Base-by-base conservation (phyloP, 129 eudicot genomes). In the Chrysanthemum lavandulifolium region DNA sequence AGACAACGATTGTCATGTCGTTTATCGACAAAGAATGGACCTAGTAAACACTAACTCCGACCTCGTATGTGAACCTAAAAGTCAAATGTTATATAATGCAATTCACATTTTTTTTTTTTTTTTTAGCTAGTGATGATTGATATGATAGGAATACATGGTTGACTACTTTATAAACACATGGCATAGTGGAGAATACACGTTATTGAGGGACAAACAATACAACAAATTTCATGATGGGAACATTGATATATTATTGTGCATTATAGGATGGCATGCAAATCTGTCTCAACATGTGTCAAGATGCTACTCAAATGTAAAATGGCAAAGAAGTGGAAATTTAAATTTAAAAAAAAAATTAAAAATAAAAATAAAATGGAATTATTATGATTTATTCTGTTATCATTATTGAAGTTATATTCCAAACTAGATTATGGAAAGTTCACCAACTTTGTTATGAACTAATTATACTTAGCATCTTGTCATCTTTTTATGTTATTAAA, bases 111-210 rank as follows among this genome's bases (percentile, higher is more conserved):
- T 33, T 36, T 36, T 36, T 36, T 36, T 4, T 4, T 36, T 4
- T 36, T 3, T 33, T 3, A 5, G 1, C 8, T 36, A 36, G 45
- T 40, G 45, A 40, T 40, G 45, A 40, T 40, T 40, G 45, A 40
- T 40, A 64, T 55, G 68, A 78, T 71, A 63, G 13, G 72, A 36
- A 62, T 69, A 53, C 64, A 77, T 51, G 73, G 83, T 77, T 77
- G 83, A 78, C 83, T 65, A 54, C 82, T 75, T 29, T 77, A 71
- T 15, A 81, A 13, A 81, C 80, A 74, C 84, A 76, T 78, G 73
- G 79, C 61, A 75, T 73, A 84, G 96, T 86, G 91, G 83, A 62
- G 84, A 67, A 80, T 72, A 86, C 87, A 80, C 87, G 91, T 68
- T 61, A 69, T 59, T 36, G 67, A 60, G 79, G 69, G 75, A 63